phyloP scores from a whole-genome alignment of 768 basidiomycete genomes.

The Clitopilus passeckerianus region DNA sequence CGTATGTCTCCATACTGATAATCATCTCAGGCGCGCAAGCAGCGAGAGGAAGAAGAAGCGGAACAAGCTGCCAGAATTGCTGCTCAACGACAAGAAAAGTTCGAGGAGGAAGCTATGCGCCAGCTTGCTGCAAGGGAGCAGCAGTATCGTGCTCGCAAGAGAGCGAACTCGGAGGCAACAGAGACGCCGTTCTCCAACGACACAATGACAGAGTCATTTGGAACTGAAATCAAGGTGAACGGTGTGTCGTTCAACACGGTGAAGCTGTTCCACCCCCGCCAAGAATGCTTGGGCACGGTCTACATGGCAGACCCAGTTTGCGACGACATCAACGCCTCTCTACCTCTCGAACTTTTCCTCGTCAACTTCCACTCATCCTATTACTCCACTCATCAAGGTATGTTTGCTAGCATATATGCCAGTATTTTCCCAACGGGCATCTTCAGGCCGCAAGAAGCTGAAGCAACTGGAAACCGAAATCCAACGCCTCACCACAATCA shows the following conservation, averaged over 20 bases:
- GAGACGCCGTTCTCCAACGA: constrained; percentile 50
- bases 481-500: constrained; percentile 49
- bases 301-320: constrained; percentile 75
- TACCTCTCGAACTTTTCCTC: constrained; percentile 64
- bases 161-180: constrained; percentile 68
- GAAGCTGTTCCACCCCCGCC: constrained; percentile 67
- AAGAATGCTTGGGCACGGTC: constrained; percentile 59
- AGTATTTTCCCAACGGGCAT: too few relatives aligned
- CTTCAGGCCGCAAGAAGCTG: constrained; percentile 61
- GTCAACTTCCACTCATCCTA: constrained; percentile 66
- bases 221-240: constrained; percentile 48
- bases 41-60: constrained; percentile 53
- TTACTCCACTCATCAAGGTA: constrained; percentile 63
- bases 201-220: constrained; percentile 59
- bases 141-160: constrained; percentile 49
- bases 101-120: constrained; percentile 58
- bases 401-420: background rate
- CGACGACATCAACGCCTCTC: constrained; percentile 50
- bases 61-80: constrained; percentile 46
- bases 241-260: constrained; percentile 61
- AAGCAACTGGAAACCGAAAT: constrained; percentile 63
- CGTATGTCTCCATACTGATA: background rate
- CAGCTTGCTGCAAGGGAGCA: constrained; percentile 52
- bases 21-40: constrained; percentile 41
- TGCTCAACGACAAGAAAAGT: constrained; percentile 58